Conservation (phyloP, 2,329 filamentous ascomycete genomes). For the Fusarium napiforme region DNA sequence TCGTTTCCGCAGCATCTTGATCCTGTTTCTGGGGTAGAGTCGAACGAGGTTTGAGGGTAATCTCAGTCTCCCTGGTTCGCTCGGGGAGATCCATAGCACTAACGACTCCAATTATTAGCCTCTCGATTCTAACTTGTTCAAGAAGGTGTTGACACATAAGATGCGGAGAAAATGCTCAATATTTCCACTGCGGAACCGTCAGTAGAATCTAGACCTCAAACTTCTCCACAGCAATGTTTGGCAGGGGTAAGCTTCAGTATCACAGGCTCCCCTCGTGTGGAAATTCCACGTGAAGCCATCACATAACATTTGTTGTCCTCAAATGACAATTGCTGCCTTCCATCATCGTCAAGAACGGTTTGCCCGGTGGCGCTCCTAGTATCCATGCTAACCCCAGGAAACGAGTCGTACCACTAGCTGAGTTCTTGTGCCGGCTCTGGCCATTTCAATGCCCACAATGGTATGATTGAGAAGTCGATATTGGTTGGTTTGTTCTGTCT, state of each 20-base stretch:
- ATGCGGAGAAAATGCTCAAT: slow-evolving; percentile 30
- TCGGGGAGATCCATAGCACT: slow-evolving; percentile 23
- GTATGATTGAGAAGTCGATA: slow-evolving; percentile 17
- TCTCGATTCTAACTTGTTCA: slow-evolving; percentile 18
- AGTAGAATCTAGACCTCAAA: slow-evolving; percentile 31
- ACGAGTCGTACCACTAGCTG: slow-evolving; percentile 22
- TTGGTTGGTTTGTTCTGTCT: slow-evolving; percentile 7
- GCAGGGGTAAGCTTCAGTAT: background rate
- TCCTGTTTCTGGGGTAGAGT: slow-evolving; percentile 32
- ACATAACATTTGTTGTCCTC: slow-evolving; percentile 12
- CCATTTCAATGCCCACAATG: slow-evolving; percentile 12
- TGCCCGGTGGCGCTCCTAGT: slow-evolving; percentile 30
- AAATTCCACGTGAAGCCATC: slow-evolving; percentile 22
- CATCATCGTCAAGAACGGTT: background rate
- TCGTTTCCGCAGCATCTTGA: slow-evolving; percentile 24
- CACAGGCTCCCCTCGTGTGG: background rate
- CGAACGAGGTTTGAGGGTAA: slow-evolving; percentile 12
- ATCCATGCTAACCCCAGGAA: slow-evolving; percentile 12
- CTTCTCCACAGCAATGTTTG: slow-evolving; percentile 9
- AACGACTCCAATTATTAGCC: slow-evolving; percentile 39
- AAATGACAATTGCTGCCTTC: background rate
- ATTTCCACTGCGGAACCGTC: slow-evolving; percentile 35
- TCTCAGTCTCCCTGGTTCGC: slow-evolving; percentile 20
- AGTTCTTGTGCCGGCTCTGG: slow-evolving; percentile 25
- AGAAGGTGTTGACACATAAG: slow-evolving; percentile 30